Evolutionary conservation across 371 early-diverging fungal genomes (phyloP), one percentile per base, ranked within the genome.

Genomic region (Mortierella sp.): DNA sequence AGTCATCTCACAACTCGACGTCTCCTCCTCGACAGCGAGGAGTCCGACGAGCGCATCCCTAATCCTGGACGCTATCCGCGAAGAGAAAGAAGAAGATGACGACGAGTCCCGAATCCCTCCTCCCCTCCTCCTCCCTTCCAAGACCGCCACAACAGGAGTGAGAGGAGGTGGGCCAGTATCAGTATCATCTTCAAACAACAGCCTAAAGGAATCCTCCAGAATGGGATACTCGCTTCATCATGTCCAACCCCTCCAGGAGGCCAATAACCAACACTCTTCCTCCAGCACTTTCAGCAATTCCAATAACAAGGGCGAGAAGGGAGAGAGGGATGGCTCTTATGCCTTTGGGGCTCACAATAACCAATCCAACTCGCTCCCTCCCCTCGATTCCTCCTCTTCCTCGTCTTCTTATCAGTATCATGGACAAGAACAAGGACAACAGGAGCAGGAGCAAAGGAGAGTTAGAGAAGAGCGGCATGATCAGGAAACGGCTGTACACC

Each of bases 41-140:
- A 60, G 60, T 16, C 60, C 60, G 2, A 65, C 27, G 14, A 12
- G 24, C 4, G 12, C 63, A 24, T 10, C 18, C 0, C n/a, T 65
- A 65, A 38, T 70, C 27, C 43, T 83, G 70, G 80, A 79, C 46
- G 71, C 46, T 0, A 83, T 83, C 58, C 83, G 56, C 14, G 79
- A 79, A 51, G 60, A 60, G n/a, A 60, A 60, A 16, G 60, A 60
- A 32, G 11, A 58, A 16, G 80, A 76, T 32, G 83, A 74, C 21
- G 74, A 77, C 12, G 79, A 83, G 16, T 63, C 65, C 7, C 1
- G 65, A 38, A 65, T 65, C 21, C 2, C 8, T 21, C 10, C 41
- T 8, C 18, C 65, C 29, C 14, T 35, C 21, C 12, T 21, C 38
- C 16, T 14, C 6, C 38, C 65, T 8, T 41, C 65, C 65, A 32